Evolutionary conservation across 2,329 filamentous ascomycete species (phyloP).

Genomic region (Sordariomycetes sp.): DNA sequence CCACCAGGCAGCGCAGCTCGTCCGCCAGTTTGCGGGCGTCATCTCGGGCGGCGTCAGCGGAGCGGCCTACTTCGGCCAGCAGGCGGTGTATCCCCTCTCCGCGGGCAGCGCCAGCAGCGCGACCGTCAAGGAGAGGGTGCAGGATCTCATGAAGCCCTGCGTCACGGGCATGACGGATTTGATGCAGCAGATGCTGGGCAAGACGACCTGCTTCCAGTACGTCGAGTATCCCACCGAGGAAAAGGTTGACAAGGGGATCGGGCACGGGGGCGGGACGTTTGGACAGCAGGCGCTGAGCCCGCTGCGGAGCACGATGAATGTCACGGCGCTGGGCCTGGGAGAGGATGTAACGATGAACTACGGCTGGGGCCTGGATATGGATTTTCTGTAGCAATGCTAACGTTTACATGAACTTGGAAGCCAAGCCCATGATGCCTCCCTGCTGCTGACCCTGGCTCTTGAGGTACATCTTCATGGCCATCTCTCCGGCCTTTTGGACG

Average conservation of each 20-base stretch:
- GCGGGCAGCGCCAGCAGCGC: background rate
- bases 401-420: constrained; percentile 34
- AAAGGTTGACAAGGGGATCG: background rate
- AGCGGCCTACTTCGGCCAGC: background rate
- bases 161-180: background rate
- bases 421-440: constrained; percentile 34
- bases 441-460: constrained; percentile 54
- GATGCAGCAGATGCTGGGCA: constrained; percentile 2
- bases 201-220: constrained; percentile 1
- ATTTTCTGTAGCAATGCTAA: background rate
- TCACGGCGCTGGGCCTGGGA: background rate
- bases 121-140: background rate
- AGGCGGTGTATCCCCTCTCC: background rate
- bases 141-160: background rate
- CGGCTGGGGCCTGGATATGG: background rate
- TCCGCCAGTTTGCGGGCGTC: constrained; percentile 7
- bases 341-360: background rate
- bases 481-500: constrained; percentile 70
- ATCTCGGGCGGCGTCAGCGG: constrained; percentile 1
- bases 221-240: constrained; percentile 1
- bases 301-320: background rate
- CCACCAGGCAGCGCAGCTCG: constrained; percentile 21
- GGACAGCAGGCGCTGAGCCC: background rate
- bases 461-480: constrained; percentile 86
- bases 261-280: background rate